These are phyloP conservation scores for Mariannaea sp. DNA, from an alignment of 2,329 filamentous ascomycete species.

Conservation along the genomic window DNA sequence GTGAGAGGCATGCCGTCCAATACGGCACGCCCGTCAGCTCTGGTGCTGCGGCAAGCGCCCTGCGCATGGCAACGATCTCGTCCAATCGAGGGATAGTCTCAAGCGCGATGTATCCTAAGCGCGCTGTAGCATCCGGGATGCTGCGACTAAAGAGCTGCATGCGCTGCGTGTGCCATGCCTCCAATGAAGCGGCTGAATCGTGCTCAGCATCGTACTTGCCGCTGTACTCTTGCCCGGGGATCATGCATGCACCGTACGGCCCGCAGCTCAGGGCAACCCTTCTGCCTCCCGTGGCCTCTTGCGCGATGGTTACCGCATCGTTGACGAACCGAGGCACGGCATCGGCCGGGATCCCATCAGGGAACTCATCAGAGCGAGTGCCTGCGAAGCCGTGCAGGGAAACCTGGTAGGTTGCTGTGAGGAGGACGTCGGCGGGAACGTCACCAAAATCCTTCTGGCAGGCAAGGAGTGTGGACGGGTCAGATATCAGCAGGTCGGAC, in stretches of 20 bases:
- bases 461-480: conserved; percentile 54
- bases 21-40: conserved; percentile 46
- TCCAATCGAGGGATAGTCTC: conserved; percentile 69
- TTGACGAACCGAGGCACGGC: conserved; percentile 50
- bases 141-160: conserved; percentile 54
- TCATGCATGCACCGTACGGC: conserved; percentile 70
- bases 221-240: conserved; percentile 68
- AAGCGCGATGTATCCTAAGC: conserved; percentile 62
- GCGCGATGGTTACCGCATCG: conserved; percentile 51
- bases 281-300: conserved; percentile 41
- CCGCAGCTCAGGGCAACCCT: conserved; percentile 64
- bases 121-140: conserved; percentile 44
- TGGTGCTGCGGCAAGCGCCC: conserved; percentile 43
- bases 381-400: conserved; percentile 60
- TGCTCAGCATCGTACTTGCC: conserved; percentile 62
- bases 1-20: conserved; percentile 69
- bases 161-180: conserved; percentile 62
- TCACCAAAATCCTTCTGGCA: conserved; percentile 62
- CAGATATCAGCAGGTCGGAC: conserved; percentile 64
- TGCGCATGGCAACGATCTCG: conserved; percentile 63
- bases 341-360: conserved; percentile 48
- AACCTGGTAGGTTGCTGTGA: conserved; percentile 71
- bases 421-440: conserved; percentile 64
- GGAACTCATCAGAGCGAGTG: conserved; percentile 50
- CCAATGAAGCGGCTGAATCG: conserved; percentile 49